A percentile compares a stretch with the other conserved stretches of the same genome.
These are phyloP conservation scores for Phytophthora palmivora DNA, from an alignment of 352 stramenopile genomes.

Conservation along the genomic window DNA sequence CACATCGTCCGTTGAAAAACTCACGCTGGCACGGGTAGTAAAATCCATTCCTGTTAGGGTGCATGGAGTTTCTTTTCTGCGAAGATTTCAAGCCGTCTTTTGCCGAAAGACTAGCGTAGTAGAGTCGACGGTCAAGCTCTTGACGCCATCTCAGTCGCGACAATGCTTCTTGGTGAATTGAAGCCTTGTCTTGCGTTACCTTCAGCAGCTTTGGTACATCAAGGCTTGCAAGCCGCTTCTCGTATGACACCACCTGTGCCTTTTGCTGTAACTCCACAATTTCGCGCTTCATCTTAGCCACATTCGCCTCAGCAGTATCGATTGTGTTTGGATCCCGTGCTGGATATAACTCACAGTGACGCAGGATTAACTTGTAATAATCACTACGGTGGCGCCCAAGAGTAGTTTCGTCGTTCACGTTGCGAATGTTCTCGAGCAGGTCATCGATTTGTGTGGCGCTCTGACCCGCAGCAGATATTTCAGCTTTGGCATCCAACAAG, in stretches of 20 bases:
- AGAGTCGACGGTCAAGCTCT: slow-evolving; percentile 66
- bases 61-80: slow-evolving; percentile 19
- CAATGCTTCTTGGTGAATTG: slow-evolving; percentile 72
- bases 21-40: background rate
- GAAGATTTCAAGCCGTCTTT: slow-evolving; percentile 19
- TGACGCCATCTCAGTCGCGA: slow-evolving; percentile 71
- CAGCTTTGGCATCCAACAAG: slow-evolving; percentile 59
- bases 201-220: slow-evolving; percentile 74
- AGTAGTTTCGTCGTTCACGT: slow-evolving; percentile 63
- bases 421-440: slow-evolving; percentile 70
- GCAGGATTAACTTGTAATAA: slow-evolving; percentile 83
- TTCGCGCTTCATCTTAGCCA: slow-evolving; percentile 71
- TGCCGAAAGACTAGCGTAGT: slow-evolving; percentile 36
- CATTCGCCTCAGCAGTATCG: slow-evolving; percentile 65
- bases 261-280: slow-evolving; percentile 77
- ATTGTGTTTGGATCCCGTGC: slow-evolving; percentile 83
- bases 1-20: slow-evolving; percentile 17
- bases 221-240: slow-evolving; percentile 61
- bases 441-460: slow-evolving; percentile 65
- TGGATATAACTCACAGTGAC: slow-evolving; percentile 80
- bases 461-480: slow-evolving; percentile 50
- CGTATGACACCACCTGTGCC: slow-evolving; percentile 72
- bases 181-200: slow-evolving; percentile 70
- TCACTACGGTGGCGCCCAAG: slow-evolving; percentile 73
- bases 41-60: background rate